Conservation (phyloP, 192 early-diverging fungal species). For the Entomortierella lignicola region DNA sequence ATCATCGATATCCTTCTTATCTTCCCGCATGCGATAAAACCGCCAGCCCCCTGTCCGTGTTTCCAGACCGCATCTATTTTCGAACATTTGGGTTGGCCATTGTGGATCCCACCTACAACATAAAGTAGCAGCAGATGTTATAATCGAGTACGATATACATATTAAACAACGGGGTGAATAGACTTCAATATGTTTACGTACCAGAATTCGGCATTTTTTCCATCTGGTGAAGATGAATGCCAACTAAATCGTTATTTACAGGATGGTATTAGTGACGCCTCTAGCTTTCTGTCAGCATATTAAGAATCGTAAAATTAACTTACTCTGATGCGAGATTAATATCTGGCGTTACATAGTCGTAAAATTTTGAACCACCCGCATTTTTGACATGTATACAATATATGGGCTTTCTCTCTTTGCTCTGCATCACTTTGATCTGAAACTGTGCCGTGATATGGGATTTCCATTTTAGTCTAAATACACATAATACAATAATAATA, state of each 20-base stretch:
- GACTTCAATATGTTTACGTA: neutral
- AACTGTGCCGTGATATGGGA: constrained; percentile 67
- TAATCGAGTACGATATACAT: neutral
- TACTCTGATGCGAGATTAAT: constrained; percentile 55
- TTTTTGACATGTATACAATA: constrained; percentile 61
- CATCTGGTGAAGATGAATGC: constrained; percentile 63
- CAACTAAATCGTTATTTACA: constrained; percentile 41
- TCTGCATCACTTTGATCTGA: constrained; percentile 60
- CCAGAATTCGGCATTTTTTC: constrained; percentile 61
- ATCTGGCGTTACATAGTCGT: constrained; percentile 67
- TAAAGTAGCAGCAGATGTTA: neutral
- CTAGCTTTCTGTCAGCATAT: too few relatives aligned
- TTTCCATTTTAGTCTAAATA: constrained; percentile 74
- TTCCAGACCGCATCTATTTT: constrained; percentile 61
- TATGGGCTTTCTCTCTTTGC: constrained; percentile 63
- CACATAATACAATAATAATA: neutral
- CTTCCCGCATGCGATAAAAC: constrained; percentile 66
- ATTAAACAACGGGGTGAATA: neutral
- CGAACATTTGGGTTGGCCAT: constrained; percentile 63
- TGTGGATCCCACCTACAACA: constrained; percentile 60
- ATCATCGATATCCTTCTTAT: constrained; percentile 70
- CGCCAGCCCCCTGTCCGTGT: constrained; percentile 65
- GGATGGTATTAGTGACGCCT: too few relatives aligned
- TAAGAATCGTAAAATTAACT: too few relatives aligned
- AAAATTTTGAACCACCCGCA: constrained; percentile 59